These are phyloP conservation scores for Lasiosphaeris hirsuta DNA, from an alignment of 495 filamentous ascomycete species.

Conservation along the genomic window DNA sequence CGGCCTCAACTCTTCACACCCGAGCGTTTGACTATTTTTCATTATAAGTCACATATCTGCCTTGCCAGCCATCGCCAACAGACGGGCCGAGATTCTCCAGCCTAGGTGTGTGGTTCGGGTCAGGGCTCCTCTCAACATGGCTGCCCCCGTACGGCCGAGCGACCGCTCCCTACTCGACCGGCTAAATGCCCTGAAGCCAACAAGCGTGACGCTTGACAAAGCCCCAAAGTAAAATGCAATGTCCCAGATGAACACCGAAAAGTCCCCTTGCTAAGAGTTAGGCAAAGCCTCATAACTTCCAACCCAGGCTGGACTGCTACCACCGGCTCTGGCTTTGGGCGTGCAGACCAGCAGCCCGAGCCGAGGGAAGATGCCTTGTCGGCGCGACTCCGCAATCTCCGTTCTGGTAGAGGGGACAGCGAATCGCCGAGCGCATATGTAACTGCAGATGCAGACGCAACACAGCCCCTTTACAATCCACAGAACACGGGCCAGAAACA, in stretches of 20 bases:
- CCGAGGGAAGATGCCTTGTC: conserved; percentile 44
- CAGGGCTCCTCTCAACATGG: conserved; percentile 12
- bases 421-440: neutral
- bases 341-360: neutral
- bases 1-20: no score
- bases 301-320: conserved; percentile 8
- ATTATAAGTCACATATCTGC: no score
- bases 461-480: neutral
- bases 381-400: conserved; percentile 41
- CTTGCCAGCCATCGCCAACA: no score
- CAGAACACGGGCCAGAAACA: no score
- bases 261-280: conserved; percentile 4
- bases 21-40: no score
- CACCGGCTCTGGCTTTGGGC: neutral
- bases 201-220: conserved; percentile 33
- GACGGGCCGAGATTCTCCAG: neutral
- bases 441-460: neutral
- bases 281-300: conserved; percentile 4
- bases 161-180: conserved; percentile 85
- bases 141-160: conserved; percentile 62
- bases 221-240: conserved; percentile 30
- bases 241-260: neutral
- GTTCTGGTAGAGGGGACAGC: conserved; percentile 15
- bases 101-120: no score
- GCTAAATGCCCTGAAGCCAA: conserved; percentile 67